These are phyloP conservation scores for Fusarium cyanostomum DNA, from an alignment of 2,329 filamentous ascomycete species.

Conservation along the genomic window DNA sequence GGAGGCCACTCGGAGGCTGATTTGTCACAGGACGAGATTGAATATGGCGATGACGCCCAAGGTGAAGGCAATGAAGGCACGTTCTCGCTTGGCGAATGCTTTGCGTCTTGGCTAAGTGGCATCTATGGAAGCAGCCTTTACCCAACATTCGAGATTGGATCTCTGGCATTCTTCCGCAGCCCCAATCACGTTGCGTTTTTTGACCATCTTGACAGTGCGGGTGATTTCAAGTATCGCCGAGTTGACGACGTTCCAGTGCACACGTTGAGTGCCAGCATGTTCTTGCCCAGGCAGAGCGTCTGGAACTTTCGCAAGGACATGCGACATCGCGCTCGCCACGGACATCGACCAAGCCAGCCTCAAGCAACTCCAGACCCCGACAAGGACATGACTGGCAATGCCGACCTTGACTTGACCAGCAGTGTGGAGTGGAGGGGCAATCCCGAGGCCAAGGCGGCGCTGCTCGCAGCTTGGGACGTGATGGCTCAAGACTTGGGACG, in stretches of 20 bases:
- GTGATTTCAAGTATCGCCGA: slow-evolving; percentile 59
- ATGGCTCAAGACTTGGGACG: slow-evolving; percentile 51
- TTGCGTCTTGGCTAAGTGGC: slow-evolving; percentile 47
- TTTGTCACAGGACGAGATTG: slow-evolving; percentile 23
- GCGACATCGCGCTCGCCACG: slow-evolving; percentile 9
- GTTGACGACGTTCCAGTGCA: slow-evolving; percentile 61
- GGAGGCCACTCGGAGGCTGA: slow-evolving; percentile 23
- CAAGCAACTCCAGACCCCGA: slow-evolving; percentile 41
- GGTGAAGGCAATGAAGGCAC: slow-evolving; percentile 25
- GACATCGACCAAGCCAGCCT: slow-evolving; percentile 34
- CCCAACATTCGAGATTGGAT: slow-evolving; percentile 65
- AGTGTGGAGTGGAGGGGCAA: slow-evolving; percentile 11
- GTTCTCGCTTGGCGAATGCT: slow-evolving; percentile 43
- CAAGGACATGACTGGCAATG: slow-evolving; percentile 31
- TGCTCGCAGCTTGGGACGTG: slow-evolving; percentile 49
- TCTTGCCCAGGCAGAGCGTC: slow-evolving; percentile 59
- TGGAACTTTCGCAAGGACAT: slow-evolving; percentile 56
- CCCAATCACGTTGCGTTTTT: slow-evolving; percentile 59
- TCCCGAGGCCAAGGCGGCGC: slow-evolving; percentile 41
- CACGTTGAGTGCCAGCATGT: slow-evolving; percentile 64
- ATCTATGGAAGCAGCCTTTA: slow-evolving; percentile 62
- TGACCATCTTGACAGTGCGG: slow-evolving; percentile 58
- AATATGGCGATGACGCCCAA: slow-evolving; percentile 12
- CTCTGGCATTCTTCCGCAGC: slow-evolving; percentile 60
- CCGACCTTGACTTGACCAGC: slow-evolving; percentile 16